Percentiles rank a stretch among this genome's conserved stretches.
phyloP scores from a whole-genome alignment of 2,329 filamentous ascomycete genomes.

The Lachnellula subtilissima region DNA sequence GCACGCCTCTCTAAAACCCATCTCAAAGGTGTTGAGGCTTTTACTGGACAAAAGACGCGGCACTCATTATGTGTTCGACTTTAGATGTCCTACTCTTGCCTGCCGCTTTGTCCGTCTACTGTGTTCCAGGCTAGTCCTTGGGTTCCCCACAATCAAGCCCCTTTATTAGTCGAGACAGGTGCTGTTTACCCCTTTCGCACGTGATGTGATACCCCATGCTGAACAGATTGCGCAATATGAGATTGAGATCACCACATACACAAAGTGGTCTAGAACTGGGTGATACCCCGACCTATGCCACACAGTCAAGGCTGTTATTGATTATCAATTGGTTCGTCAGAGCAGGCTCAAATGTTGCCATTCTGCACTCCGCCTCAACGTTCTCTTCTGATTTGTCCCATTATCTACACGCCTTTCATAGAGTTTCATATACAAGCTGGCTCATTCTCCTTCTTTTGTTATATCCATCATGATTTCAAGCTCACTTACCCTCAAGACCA shows the following conservation, averaged over 20 bases:
- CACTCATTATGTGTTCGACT: too few species aligned
- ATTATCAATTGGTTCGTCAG: neutral
- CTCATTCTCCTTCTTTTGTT: neutral
- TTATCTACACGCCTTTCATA: neutral
- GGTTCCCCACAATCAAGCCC: too few species aligned
- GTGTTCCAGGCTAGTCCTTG: too few species aligned
- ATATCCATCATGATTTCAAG: conserved; percentile 12
- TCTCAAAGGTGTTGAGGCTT: too few species aligned
- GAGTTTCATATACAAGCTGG: neutral
- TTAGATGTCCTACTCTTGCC: too few species aligned
- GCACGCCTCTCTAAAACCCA: too few species aligned
- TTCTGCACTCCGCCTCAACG: neutral
- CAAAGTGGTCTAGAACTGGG: neutral
- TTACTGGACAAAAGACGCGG: too few species aligned
- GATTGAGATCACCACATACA: neutral
- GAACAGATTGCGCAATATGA: neutral
- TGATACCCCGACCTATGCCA: neutral
- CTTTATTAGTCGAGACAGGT: too few species aligned
- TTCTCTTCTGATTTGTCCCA: neutral
- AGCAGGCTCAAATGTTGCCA: neutral
- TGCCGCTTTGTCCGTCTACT: too few species aligned
- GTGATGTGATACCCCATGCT: neutral
- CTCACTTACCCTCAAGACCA: conserved; percentile 14
- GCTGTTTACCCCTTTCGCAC: too few species aligned
- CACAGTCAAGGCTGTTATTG: neutral